phyloP scores from a whole-genome alignment of 2,329 filamentous ascomycete species.

The Botrytis tulipae region DNA sequence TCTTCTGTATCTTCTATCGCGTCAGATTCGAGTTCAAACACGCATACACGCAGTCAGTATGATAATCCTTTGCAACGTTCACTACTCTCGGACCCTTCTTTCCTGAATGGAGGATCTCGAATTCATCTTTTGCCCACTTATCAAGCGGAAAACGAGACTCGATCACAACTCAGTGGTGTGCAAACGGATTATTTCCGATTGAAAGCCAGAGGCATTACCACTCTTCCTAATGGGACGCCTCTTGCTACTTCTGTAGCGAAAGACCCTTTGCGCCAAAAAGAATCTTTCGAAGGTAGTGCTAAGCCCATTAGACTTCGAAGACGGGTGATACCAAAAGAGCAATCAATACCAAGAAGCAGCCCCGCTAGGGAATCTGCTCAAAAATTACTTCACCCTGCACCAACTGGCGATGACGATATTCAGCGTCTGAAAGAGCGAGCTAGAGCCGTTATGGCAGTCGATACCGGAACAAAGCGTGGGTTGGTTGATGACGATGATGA shows the following conservation, averaged over 20 bases:
- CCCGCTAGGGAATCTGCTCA: constrained; percentile 25
- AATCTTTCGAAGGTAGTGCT: constrained; percentile 32
- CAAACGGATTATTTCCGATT: constrained; percentile 41
- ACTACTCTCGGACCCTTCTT: constrained; percentile 37
- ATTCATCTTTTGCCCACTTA: constrained; percentile 35
- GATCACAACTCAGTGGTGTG: constrained; percentile 36
- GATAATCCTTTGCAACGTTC: constrained; percentile 34
- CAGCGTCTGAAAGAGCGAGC: constrained; percentile 33
- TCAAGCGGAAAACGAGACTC: constrained; percentile 27
- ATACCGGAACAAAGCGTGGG: constrained; percentile 25
- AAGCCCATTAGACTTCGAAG: constrained; percentile 27
- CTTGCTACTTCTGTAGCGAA: constrained; percentile 36
- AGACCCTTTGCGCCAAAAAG: constrained; percentile 30
- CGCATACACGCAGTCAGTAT: constrained; percentile 30
- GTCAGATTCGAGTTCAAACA: constrained; percentile 25
- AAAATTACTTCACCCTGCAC: constrained; percentile 8
- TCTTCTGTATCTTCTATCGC: constrained; percentile 25
- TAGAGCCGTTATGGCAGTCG: constrained; percentile 28
- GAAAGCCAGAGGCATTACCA: constrained; percentile 39
- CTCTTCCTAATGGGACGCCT: constrained; percentile 35
- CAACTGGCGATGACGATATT: constrained; percentile 27
- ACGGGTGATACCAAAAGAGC: constrained; percentile 11
- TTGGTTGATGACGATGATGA: constrained; percentile 34
- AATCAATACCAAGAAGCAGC: constrained; percentile 30
- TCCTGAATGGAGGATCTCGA: constrained; percentile 36